Base-by-base conservation (phyloP, 805 yeast species). In the Lipomyces lipofer region DNA sequence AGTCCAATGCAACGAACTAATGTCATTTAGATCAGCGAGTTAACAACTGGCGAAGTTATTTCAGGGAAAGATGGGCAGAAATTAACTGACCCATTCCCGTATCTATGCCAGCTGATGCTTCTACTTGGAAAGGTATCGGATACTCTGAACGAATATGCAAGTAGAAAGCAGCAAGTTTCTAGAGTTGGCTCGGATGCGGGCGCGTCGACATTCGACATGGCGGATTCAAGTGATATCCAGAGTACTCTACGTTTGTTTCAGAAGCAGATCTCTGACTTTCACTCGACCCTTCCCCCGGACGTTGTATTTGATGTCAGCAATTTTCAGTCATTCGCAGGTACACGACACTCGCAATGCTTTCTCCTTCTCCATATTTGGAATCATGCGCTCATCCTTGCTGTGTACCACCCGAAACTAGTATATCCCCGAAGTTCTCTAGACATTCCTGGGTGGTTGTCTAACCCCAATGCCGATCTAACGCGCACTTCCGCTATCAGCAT, bases 401-500 rank as follows among this genome's bases (percentile, higher is more conserved):
- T 65, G 12, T 64, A 65, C 40, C 64, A 65, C 28, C 68, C 68
- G 2, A 51, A 62, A 13, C 51, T 65, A 3, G 68, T 64, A 12
- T 63, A 64, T 36, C 65, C 68, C 13, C 55, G 63, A 19, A 52
- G 63, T n/a, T 47, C 59, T 15, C 43, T 63, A 10, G 64, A 61
- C 45, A 55, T 60, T 4, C 51, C 54, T 8, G 63, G 58, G 21
- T 49, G 60, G 35, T 38, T 59, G 21, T 35, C 53, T 15, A 56
- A 57, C 42, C 65, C 63, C 1, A 60, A 56, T 29, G 60, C 64
- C 2, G 62, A 64, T 35, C 39, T 64, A 28, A 63, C 67, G 7
- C 63, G 65, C 2, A 60, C 65, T 19, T 65, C 67, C 10, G 67
- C 67, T n/a, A 60, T 65, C 32, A 63, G 67, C 48, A 63, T 65